These are phyloP conservation scores for Grigorovia humatica DNA, from an alignment of 805 yeast species.

Conservation along the genomic window DNA sequence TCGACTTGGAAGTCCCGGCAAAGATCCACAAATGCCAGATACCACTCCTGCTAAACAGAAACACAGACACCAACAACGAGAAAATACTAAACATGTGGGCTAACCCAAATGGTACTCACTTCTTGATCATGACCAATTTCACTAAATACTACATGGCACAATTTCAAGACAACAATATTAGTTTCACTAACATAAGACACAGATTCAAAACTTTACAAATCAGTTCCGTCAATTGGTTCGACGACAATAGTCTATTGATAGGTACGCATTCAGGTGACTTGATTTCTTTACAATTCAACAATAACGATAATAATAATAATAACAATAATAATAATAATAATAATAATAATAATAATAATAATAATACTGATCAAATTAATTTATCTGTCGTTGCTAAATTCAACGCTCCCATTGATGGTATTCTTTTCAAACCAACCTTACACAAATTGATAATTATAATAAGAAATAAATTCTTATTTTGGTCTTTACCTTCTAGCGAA, in stretches of 20 bases:
- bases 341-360: too few relatives aligned
- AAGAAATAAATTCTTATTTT: constrained; percentile 14
- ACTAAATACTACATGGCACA: constrained; percentile 16
- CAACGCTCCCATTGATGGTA: constrained; percentile 19
- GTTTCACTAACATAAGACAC: neutral
- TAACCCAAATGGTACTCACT: constrained; percentile 11
- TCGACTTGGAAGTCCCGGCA: constrained; percentile 57
- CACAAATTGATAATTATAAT: constrained; percentile 15
- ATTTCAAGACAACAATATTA: neutral
- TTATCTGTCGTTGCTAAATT: neutral
- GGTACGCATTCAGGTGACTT: neutral
- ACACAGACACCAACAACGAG: constrained; percentile 12
- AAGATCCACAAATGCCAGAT: constrained; percentile 36
- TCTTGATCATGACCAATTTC: constrained; percentile 25
- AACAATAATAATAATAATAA: too few relatives aligned
- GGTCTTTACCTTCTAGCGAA: constrained; percentile 2
- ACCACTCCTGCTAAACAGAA: constrained; percentile 14
- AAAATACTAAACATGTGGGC: constrained; percentile 18
- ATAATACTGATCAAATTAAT: neutral
- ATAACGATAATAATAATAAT: too few relatives aligned
- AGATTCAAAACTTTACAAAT: neutral
- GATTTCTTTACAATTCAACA: neutral
- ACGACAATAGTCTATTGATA: too few relatives aligned
- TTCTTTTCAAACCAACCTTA: constrained; percentile 6
- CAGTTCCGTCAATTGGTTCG: neutral